Conservation (phyloP, 176 grass and related monocot species). For the Aechmea fasciata region DNA sequence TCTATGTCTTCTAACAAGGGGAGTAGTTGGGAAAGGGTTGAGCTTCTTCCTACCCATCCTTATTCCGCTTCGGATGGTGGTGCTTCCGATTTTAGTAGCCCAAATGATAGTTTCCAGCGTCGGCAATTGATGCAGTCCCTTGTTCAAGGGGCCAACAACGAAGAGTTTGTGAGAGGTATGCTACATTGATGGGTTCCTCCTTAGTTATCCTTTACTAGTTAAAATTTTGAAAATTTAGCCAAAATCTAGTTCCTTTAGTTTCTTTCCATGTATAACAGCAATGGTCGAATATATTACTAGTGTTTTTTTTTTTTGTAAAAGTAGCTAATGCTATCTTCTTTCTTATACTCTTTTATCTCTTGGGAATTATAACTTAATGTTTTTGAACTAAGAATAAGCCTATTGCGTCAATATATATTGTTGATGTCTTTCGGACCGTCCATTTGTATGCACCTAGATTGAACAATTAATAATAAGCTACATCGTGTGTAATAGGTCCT, state of each 20-base stretch:
- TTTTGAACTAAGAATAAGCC: no score
- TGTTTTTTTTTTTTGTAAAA: no score
- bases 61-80: conserved; percentile 44
- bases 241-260: neutral
- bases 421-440: neutral
- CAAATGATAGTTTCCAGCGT: conserved; percentile 47
- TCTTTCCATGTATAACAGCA: neutral
- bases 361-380: no score
- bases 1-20: conserved; percentile 54
- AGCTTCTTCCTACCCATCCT: conserved; percentile 26
- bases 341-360: no score
- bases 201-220: neutral
- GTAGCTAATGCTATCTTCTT: no score
- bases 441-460: no score
- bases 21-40: conserved; percentile 58
- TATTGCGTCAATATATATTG: no score
- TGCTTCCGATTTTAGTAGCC: conserved; percentile 62
- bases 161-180: conserved; percentile 57
- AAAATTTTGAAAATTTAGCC: neutral
- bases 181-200: conserved; percentile 10
- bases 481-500: neutral
- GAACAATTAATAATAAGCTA: neutral
- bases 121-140: conserved; percentile 31
- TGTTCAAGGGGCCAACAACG: conserved; percentile 30
- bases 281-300: no score